A percentile compares a stretch with the other conserved stretches of the same genome.
These are phyloP conservation scores for Nicotiana obtusifolia DNA, from an alignment of 257 asterid species.

Conservation along the genomic window DNA sequence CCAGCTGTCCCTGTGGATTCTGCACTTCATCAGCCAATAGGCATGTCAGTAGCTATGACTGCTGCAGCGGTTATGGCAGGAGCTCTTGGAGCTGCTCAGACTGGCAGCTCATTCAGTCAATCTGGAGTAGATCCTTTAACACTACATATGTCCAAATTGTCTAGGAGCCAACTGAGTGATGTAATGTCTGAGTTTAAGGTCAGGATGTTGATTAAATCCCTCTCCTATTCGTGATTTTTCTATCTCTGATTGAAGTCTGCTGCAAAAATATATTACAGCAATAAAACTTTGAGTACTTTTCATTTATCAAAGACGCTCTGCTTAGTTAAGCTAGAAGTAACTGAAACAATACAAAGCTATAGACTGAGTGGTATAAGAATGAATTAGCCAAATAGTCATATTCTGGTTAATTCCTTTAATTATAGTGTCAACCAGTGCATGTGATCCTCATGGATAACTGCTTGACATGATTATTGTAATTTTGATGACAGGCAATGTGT, in stretches of 20 bases:
- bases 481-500: constrained; percentile 61
- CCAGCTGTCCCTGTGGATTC: constrained; percentile 50
- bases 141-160: constrained; percentile 72
- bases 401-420: background rate
- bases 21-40: constrained; percentile 64
- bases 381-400: background rate
- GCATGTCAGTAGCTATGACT: constrained; percentile 67
- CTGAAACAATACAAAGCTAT: background rate
- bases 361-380: background rate
- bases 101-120: constrained; percentile 36
- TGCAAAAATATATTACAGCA: background rate
- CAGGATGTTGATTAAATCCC: constrained; percentile 19
- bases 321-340: background rate
- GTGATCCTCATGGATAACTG: background rate
- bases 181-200: constrained; percentile 74
- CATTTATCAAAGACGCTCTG: background rate
- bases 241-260: background rate
- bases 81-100: constrained; percentile 76
- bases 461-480: constrained; percentile 1
- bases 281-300: background rate
- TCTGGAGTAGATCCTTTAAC: constrained; percentile 75
- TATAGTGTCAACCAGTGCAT: background rate
- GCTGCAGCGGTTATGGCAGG: constrained; percentile 90
- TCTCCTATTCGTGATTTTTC: background rate
- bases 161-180: constrained; percentile 72